These are phyloP conservation scores for Paecilomyces sp. DNA, from an alignment of 2,329 filamentous ascomycete genomes.

Conservation along the genomic window DNA sequence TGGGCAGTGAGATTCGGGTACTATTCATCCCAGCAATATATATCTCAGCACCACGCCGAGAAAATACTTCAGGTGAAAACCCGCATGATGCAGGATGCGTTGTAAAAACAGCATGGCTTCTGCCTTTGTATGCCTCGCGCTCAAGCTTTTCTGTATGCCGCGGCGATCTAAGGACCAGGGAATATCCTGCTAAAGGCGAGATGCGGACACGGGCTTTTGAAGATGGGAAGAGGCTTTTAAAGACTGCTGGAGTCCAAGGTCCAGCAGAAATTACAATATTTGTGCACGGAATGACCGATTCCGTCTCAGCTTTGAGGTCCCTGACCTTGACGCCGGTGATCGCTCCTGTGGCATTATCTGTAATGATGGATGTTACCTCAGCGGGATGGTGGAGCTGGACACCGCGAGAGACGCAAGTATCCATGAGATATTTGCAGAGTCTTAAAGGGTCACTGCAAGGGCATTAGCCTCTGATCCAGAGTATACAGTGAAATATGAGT, in stretches of 20 bases:
- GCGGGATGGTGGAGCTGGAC: slow-evolving; percentile 62
- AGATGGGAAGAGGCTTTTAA: slow-evolving; percentile 55
- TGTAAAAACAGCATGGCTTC: slow-evolving; percentile 64
- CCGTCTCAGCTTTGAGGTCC: slow-evolving; percentile 23
- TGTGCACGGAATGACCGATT: slow-evolving; percentile 49
- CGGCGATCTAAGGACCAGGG: slow-evolving; percentile 58
- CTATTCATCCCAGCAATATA: slow-evolving; percentile 69
- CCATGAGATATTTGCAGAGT: slow-evolving; percentile 60
- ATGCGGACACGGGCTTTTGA: slow-evolving; percentile 51
- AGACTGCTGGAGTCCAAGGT: slow-evolving; percentile 64
- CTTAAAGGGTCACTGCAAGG: slow-evolving; percentile 54
- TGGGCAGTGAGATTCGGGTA: slow-evolving; percentile 52
- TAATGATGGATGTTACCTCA: slow-evolving; percentile 45
- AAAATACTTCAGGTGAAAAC: slow-evolving; percentile 67
- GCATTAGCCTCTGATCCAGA: neutral
- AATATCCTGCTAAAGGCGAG: slow-evolving; percentile 61
- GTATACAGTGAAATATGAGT: neutral
- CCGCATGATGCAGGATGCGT: slow-evolving; percentile 43
- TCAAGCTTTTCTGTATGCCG: slow-evolving; percentile 30
- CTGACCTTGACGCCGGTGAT: slow-evolving; percentile 49
- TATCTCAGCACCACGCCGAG: slow-evolving; percentile 58
- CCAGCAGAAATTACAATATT: slow-evolving; percentile 62
- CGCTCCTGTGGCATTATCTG: slow-evolving; percentile 40
- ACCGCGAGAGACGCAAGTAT: slow-evolving; percentile 50
- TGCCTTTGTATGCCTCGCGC: slow-evolving; percentile 28